phyloP scores from a whole-genome alignment of 2,329 filamentous ascomycete species.

The Sporothrix schenckii region DNA sequence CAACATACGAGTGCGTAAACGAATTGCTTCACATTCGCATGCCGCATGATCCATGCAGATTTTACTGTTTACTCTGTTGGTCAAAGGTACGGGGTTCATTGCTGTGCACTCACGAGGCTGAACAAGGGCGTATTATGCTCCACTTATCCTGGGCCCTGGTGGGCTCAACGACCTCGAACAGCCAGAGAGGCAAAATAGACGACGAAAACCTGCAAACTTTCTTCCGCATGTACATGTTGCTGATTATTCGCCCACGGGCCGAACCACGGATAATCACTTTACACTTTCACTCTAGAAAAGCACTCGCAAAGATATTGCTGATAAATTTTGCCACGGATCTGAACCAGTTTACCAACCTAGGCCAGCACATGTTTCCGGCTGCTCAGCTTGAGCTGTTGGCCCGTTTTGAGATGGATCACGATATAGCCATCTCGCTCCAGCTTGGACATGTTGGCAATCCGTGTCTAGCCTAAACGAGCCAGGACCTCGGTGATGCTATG shows the following conservation, averaged over 20 bases:
- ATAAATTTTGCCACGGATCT: neutral
- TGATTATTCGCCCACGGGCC: neutral
- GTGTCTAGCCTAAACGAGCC: neutral
- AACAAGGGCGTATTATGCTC: too few species aligned
- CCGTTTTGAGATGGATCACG: neutral
- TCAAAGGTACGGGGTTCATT: too few species aligned
- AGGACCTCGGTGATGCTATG: neutral
- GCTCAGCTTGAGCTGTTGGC: neutral
- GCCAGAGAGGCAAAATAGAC: too few species aligned
- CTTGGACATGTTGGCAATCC: neutral
- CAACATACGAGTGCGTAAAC: too few species aligned
- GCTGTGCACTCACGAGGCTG: too few species aligned
- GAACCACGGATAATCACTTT: neutral
- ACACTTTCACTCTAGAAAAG: neutral
- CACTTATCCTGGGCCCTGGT: too few species aligned
- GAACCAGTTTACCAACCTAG: neutral
- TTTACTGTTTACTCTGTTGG: too few species aligned
- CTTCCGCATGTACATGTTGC: too few species aligned
- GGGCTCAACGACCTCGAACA: too few species aligned
- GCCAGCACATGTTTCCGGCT: neutral
- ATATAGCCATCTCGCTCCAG: neutral
- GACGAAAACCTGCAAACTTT: too few species aligned
- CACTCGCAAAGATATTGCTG: neutral
- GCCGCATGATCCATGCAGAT: too few species aligned
- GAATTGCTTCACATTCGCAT: too few species aligned